Base-by-base conservation (phyloP, 1,284 basidiomycete species). In the Meira nashicola region DNA sequence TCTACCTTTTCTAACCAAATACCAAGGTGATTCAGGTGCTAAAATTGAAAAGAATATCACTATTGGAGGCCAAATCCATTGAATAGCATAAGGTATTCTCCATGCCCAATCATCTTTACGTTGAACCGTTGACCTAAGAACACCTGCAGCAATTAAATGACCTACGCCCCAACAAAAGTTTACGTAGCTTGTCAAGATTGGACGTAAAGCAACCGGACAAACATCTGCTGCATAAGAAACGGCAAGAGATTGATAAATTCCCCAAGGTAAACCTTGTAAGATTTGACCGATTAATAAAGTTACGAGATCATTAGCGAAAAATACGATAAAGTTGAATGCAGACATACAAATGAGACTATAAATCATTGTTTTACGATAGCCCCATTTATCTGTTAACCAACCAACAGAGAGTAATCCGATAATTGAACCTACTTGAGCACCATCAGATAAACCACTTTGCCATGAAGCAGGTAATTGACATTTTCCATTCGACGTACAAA, bases 151-250 rank as follows among this genome's bases (percentile, higher is more conserved):
- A 50, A 83, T 59, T 44, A 77, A 54, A 52, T 75, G 73, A 10
- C 77, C 77, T 14, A 76, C 60, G 33, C 70, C 82, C 82, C 82
- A 83, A 71, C 80, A 82, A 59, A 81, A 76, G 73, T 81, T 81
- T 59, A 82, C 47, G 21, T 28, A 82, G 48, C 80, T 79, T 28
- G 82, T 82, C 12, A 83, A 72, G 68, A 81, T 81, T 17, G 76
- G 78, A 38, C 83, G 80, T 1, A 83, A 74, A 10, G 76, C 73
- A 43, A 80, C 80, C 1, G 82, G 82, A 33, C 79, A 80, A 38
- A 83, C 78, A 53, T 83, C 82, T 39, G 80, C 78, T n/a, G 83
- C 82, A 61, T 82, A 83, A 0, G 81, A 72, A 8, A 80, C 81
- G 6, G 80, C 81, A 1, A 82, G 67, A 0, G 82, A 81, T 65